These are phyloP conservation scores for Garcia nutans DNA, from an alignment of 345 rosid species.

Conservation along the genomic window DNA sequence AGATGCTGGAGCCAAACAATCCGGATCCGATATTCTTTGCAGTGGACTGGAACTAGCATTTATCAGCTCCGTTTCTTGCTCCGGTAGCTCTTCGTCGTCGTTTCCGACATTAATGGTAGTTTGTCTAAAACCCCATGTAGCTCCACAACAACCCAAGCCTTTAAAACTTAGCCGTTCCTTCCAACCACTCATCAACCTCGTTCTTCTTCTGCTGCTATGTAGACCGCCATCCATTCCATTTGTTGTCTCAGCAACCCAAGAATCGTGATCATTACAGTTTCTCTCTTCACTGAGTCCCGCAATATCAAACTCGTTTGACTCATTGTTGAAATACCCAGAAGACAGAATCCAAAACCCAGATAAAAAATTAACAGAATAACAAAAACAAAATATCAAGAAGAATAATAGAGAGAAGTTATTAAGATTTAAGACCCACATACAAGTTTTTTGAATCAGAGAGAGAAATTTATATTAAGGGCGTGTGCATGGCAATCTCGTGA, in stretches of 20 bases:
- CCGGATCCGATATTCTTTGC: conserved; percentile 17
- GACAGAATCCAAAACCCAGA: background rate
- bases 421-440: background rate
- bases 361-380: background rate
- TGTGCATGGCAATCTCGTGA: conserved; percentile 48
- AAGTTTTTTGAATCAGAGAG: background rate
- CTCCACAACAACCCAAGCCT: conserved; percentile 71
- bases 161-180: conserved; percentile 66
- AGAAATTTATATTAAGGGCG: background rate
- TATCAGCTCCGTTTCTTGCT: background rate
- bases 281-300: conserved; percentile 41
- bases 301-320: conserved; percentile 42
- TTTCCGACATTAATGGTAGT: conserved; percentile 43
- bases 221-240: conserved; percentile 43
- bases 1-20: conserved; percentile 21
- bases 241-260: conserved; percentile 48
- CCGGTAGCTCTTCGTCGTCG: conserved; percentile 26
- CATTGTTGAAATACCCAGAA: conserved; percentile 27
- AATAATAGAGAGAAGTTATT: background rate
- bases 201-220: conserved; percentile 38
- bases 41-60: conserved; percentile 19
- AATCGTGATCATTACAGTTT: conserved; percentile 39
- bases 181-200: conserved; percentile 12
- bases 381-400: background rate
- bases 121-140: conserved; percentile 51